Evolutionary conservation across 2,329 filamentous ascomycete genomes (phyloP).

Genomic region (Zymoseptoria tritici): DNA sequence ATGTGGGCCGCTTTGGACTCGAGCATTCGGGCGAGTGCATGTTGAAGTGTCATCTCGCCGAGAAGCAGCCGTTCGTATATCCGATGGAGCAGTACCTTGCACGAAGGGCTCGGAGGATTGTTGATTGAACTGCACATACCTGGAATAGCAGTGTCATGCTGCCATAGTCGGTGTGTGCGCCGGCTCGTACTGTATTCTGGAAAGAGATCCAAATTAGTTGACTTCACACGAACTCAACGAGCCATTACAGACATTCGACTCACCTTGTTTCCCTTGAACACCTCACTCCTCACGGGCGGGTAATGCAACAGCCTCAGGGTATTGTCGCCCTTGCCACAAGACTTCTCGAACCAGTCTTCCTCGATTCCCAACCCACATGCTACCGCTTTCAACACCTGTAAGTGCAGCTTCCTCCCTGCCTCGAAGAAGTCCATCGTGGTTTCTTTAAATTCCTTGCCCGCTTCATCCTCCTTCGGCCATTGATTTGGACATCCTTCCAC

Average conservation of each 20-base stretch:
- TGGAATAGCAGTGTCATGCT: slow-evolving; percentile 45
- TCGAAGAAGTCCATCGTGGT: slow-evolving; percentile 68
- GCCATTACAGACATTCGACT: background rate
- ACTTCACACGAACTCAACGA: background rate
- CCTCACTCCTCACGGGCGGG: slow-evolving; percentile 47
- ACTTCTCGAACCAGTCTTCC: slow-evolving; percentile 72
- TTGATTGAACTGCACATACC: slow-evolving; percentile 7
- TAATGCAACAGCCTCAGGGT: slow-evolving; percentile 47
- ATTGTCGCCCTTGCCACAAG: slow-evolving; percentile 64
- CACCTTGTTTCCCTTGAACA: slow-evolving; percentile 44
- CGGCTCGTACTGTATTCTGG: slow-evolving; percentile 53
- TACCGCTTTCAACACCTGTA: slow-evolving; percentile 59
- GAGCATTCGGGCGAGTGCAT: background rate
- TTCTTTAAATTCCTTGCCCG: slow-evolving; percentile 60
- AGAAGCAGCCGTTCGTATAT: background rate
- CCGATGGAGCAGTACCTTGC: too few species aligned
- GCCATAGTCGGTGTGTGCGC: slow-evolving; percentile 65
- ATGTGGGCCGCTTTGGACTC: background rate
- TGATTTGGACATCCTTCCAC: slow-evolving; percentile 61
- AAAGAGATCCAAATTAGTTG: background rate
- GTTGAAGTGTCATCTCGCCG: background rate
- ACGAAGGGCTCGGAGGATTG: background rate
- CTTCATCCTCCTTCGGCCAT: slow-evolving; percentile 60
- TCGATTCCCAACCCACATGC: slow-evolving; percentile 57
- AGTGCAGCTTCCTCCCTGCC: slow-evolving; percentile 66